Conservation (phyloP, 2,329 filamentous ascomycete species). For the Aspergillus piperis region DNA sequence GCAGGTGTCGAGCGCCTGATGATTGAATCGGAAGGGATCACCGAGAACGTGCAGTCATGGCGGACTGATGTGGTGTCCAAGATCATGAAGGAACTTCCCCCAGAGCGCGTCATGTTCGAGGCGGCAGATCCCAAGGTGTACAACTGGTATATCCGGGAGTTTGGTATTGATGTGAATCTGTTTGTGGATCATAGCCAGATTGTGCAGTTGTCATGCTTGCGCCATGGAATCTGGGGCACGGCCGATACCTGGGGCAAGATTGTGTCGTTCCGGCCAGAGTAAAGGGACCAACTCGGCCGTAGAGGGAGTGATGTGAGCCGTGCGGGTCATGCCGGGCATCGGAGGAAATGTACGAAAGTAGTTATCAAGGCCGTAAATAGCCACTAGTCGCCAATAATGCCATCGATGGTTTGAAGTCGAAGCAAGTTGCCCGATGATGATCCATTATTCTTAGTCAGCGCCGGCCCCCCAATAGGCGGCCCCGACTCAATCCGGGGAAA, state of each 20-base stretch:
- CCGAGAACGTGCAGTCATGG: constrained; percentile 58
- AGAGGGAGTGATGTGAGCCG: neutral
- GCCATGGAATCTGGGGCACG: constrained; percentile 58
- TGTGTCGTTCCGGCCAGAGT: constrained; percentile 41
- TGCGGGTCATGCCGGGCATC: neutral
- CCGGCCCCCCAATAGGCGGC: neutral
- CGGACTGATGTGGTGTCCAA: constrained; percentile 57
- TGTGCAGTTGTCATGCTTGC: constrained; percentile 55
- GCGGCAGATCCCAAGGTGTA: constrained; percentile 58
- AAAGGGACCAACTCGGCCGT: neutral
- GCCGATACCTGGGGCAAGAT: constrained; percentile 59
- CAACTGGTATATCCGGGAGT: constrained; percentile 60
- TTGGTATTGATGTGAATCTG: constrained; percentile 59
- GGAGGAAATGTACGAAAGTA: neutral
- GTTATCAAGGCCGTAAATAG: neutral
- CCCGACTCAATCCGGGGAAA: constrained; percentile 5
- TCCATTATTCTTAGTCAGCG: neutral
- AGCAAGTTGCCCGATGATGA: too few species aligned
- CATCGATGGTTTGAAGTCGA: too few species aligned
- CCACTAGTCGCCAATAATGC: neutral
- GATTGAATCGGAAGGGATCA: constrained; percentile 63
- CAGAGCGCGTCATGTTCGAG: constrained; percentile 60
- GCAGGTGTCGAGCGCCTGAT: constrained; percentile 58
- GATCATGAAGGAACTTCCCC: constrained; percentile 54
- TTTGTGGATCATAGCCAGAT: constrained; percentile 62